phyloP scores from a whole-genome alignment of 495 filamentous ascomycete genomes.

The Patellaria atrata region DNA sequence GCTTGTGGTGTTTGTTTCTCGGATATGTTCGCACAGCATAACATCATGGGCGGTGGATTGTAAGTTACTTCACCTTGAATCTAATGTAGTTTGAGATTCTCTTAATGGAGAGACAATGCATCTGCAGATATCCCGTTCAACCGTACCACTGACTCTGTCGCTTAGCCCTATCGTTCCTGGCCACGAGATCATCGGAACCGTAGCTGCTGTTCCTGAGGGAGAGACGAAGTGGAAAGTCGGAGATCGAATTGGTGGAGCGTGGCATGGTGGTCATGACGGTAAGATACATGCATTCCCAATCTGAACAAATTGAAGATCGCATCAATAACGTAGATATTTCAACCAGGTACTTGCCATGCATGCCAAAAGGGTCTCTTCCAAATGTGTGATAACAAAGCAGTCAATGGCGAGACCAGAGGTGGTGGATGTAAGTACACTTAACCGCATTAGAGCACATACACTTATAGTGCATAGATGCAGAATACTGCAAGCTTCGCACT shows the following conservation, averaged over 20 bases:
- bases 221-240: constrained; percentile 27
- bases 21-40: constrained; percentile 17
- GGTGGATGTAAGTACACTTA: constrained; percentile 29
- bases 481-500: constrained; percentile 44
- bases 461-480: constrained; percentile 31
- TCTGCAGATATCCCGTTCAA: not conserved
- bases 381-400: constrained; percentile 25
- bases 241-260: constrained; percentile 25
- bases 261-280: constrained; percentile 32
- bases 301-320: too few relatives aligned
- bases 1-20: constrained; percentile 25
- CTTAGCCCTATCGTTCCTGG: constrained; percentile 16
- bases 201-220: constrained; percentile 16
- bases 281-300: too few relatives aligned
- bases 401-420: constrained; percentile 23
- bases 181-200: constrained; percentile 23
- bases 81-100: not conserved
- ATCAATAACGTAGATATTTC: too few relatives aligned
- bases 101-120: not conserved
- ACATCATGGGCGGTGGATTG: constrained; percentile 17
- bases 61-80: constrained; percentile 4
- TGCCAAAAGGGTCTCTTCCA: constrained; percentile 27
- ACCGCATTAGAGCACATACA: too few relatives aligned
- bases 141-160: constrained; percentile 1
- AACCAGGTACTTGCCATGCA: constrained; percentile 24